Percentiles rank a stretch among this genome's conserved stretches.
These are phyloP conservation scores for Mycena leptocephala DNA, from an alignment of 768 basidiomycete genomes.

Conservation along the genomic window DNA sequence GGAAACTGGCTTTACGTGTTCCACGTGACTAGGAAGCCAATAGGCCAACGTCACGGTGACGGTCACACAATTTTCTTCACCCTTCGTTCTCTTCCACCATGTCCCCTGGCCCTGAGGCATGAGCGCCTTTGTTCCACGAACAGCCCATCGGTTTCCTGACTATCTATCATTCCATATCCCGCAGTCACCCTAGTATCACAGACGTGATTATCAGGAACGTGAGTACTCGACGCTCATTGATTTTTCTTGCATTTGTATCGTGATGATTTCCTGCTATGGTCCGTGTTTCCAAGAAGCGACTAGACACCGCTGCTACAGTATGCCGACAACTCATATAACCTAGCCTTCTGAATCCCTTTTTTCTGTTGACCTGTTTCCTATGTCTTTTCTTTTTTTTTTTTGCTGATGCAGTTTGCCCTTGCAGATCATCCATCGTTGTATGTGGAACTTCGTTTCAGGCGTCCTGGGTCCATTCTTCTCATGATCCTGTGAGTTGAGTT, in stretches of 20 bases:
- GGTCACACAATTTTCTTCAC: background rate
- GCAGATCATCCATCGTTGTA: background rate
- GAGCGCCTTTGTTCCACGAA: background rate
- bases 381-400: too few relatives aligned
- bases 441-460: too few relatives aligned
- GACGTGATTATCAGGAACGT: conserved; percentile 10
- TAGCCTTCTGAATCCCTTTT: conserved; percentile 77
- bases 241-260: conserved; percentile 18
- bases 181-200: background rate
- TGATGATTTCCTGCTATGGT: conserved; percentile 91
- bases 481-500: too few relatives aligned
- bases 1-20: background rate
- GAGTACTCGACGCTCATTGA: conserved; percentile 5
- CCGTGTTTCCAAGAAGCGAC: conserved; percentile 97
- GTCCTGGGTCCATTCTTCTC: too few relatives aligned
- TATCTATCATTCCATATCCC: background rate
- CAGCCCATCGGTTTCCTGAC: too few relatives aligned
- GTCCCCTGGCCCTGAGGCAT: background rate
- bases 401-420: background rate
- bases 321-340: conserved; percentile 80
- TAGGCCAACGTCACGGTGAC: background rate
- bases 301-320: conserved; percentile 89
- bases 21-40: background rate
- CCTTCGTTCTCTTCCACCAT: conserved; percentile 5
- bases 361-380: background rate